phyloP scores from a whole-genome alignment of 257 asterid species.

The Leptodermis oblonga region DNA sequence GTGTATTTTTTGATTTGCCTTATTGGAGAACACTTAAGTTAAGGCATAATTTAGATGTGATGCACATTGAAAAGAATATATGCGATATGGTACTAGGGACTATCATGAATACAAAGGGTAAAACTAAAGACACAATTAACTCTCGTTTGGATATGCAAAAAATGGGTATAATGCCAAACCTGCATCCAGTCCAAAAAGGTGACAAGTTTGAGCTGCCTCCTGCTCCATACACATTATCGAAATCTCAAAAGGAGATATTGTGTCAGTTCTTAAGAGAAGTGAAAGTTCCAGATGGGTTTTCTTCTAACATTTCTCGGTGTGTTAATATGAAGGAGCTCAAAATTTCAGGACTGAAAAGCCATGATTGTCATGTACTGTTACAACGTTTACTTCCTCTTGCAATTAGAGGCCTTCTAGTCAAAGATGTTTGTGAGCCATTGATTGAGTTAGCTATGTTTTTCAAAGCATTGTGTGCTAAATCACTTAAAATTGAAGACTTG shows the following conservation, averaged over 20 bases:
- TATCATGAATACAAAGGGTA: no score
- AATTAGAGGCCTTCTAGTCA: background rate
- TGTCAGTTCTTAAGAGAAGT: background rate
- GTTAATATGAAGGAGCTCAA: background rate
- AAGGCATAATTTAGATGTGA: slow-evolving; percentile 13
- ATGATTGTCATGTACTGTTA: background rate
- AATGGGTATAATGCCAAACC: no score
- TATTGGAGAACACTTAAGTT: slow-evolving; percentile 5
- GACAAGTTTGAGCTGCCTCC: background rate
- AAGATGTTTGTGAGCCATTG: background rate
- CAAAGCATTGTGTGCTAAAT: no score
- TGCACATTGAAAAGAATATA: slow-evolving; percentile 18
- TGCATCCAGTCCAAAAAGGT: no score
- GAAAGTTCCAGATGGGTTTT: background rate
- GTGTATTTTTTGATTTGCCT: slow-evolving; percentile 16
- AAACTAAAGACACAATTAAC: no score
- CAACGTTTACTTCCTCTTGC: background rate
- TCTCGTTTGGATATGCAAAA: no score
- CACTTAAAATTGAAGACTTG: no score
- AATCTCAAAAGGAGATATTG: background rate
- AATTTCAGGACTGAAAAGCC: no score
- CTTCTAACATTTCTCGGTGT: background rate
- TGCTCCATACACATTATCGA: background rate
- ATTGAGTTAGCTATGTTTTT: no score
- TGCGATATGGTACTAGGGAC: background rate